Conservation (phyloP, 2,329 filamentous ascomycete genomes). For the Didymella segeticola region DNA sequence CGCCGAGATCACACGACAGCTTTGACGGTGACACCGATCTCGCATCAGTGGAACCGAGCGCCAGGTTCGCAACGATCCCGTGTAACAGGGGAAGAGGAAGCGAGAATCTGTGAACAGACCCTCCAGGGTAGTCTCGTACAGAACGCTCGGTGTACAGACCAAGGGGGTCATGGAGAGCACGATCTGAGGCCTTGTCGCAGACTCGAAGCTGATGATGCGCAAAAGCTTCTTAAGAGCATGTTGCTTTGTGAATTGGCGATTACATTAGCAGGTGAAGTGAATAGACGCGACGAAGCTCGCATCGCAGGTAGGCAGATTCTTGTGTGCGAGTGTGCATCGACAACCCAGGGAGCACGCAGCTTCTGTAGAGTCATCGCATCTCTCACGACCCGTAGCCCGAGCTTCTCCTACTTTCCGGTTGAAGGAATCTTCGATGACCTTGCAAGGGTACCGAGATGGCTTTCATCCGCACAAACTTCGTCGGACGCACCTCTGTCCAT, state of each 20-base stretch:
- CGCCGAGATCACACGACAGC: conserved; percentile 37
- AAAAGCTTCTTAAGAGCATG: background rate
- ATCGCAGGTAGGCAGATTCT: background rate
- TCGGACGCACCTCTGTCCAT: conserved; percentile 23
- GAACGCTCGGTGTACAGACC: conserved; percentile 3
- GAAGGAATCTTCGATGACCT: background rate
- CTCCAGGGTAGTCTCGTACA: conserved; percentile 1
- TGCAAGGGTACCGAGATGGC: background rate
- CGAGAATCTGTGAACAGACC: conserved; percentile 20
- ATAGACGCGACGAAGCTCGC: background rate
- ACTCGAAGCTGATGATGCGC: background rate
- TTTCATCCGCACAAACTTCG: conserved; percentile 1
- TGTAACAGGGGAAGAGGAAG: conserved; percentile 36
- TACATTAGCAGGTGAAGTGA: background rate
- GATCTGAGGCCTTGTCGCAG: conserved; percentile 7
- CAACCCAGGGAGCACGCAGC: background rate
- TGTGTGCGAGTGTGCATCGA: background rate
- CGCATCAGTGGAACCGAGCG: conserved; percentile 46
- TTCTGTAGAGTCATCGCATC: background rate
- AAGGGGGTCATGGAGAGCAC: background rate
- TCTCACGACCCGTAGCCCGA: conserved; percentile 20
- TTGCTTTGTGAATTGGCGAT: background rate
- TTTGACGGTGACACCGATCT: conserved; percentile 45
- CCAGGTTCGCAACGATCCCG: conserved; percentile 46
- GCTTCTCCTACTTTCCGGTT: conserved; percentile 34